Percentiles rank a stretch among this genome's conserved stretches.
These are phyloP conservation scores for Vinca major DNA, from an alignment of 305 asterid genomes.

Conservation along the genomic window DNA sequence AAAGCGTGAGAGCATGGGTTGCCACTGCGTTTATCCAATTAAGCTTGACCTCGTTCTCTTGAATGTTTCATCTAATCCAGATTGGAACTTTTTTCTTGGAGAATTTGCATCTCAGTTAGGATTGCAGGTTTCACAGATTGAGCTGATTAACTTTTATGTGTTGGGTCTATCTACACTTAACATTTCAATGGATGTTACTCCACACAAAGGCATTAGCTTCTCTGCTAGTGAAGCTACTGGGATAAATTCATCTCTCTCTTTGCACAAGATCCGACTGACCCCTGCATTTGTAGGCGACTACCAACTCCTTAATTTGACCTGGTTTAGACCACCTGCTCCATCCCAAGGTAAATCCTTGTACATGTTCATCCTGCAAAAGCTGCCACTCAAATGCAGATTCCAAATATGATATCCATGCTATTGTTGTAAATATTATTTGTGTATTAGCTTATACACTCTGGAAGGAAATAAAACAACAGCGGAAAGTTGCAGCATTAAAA, in stretches of 20 bases:
- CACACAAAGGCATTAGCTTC: conserved; percentile 63
- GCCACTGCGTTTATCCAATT: conserved; percentile 84
- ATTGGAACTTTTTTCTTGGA: conserved; percentile 67
- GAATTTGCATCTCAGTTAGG: conserved; percentile 73
- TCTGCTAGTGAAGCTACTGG: conserved; percentile 54
- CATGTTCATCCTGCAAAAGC: conserved; percentile 1
- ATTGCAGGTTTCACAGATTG: conserved; percentile 72
- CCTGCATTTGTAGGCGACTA: conserved; percentile 78
- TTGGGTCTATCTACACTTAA: conserved; percentile 70
- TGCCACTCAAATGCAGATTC: not conserved
- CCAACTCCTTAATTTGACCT: conserved; percentile 69
- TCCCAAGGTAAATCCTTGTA: conserved; percentile 54
- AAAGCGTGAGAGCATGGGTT: conserved; percentile 69
- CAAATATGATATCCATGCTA: not conserved
- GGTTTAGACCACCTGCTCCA: conserved; percentile 57
- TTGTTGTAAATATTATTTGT: not conserved
- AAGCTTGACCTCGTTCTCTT: conserved; percentile 79
- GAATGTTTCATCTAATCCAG: conserved; percentile 73
- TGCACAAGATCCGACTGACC: conserved; percentile 55
- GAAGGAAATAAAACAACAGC: not conserved
- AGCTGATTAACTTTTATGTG: conserved; percentile 80
- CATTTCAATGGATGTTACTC: conserved; percentile 91
- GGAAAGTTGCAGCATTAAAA: not conserved
- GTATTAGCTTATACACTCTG: not conserved
- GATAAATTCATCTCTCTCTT: conserved; percentile 57